Evolutionary conservation across 257 asterid species (phyloP), one percentile per base, ranked within the genome.

Genomic region (Ehretia macrophylla): DNA sequence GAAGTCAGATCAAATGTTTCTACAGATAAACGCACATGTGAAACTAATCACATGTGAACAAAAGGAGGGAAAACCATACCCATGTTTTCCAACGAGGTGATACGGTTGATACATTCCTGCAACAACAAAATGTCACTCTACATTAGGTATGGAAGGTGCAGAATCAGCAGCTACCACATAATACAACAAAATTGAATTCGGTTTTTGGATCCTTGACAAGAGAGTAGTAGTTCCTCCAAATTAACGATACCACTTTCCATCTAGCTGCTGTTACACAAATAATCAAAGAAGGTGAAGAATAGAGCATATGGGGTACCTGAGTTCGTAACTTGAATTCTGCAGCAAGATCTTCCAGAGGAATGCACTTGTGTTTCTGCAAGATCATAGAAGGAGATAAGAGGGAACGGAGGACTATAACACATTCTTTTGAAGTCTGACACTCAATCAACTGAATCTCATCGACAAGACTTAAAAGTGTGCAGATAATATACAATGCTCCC

Each of bases 291-390:
- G 37, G 27, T 55, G 46, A 50, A 14, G 45, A 62, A 42, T 52
- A 17, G 60, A 32, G 62, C 44, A 59, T 13, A 60, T 32, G 70
- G 47, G 56, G 45, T 76, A 91, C 98, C 95, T 92, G 99, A 62
- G 99, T 93, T 45, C 97, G 85, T 59, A 93, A 64, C 78, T 89
- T 93, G 71, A 89, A 93, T 77, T 93, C 99, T 60, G 99, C 99
- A 42, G 97, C 95, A 72, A 93, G 83, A 74, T 93, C 99, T 73
- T 93, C 99, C 75, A 93, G 73, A 38, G 95, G 97, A 65, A 93
- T 88, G 67, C 97, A 93, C 66, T 93, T 93, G 49, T 89, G 88
- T 67, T 83, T 87, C 97, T 89, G 91, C 79, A 74, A 71, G 52
- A 72, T 57, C 69, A 60, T 63, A 52, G 4, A 32, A 35, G 49